Base-by-base conservation (phyloP, 1,284 basidiomycete species). In the Ustilago lituana region DNA sequence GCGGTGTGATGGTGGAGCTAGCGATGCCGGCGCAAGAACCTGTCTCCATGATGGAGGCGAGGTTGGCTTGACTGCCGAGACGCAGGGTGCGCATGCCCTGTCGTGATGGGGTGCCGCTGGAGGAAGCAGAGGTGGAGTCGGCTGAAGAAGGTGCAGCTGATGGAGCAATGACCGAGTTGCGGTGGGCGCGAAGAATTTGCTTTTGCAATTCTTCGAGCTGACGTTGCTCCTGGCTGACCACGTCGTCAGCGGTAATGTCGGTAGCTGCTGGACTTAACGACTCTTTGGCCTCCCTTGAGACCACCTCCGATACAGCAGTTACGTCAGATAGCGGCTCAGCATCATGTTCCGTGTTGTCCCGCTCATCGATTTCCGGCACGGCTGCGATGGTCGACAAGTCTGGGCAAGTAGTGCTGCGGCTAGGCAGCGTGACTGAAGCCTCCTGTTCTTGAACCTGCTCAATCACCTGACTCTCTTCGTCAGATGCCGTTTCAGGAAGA, bases 11-110 rank as follows among this genome's bases (percentile, higher is more conserved):
- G 44, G 39, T 31, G 20, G 59, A 12, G n/a, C 32, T 19, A 15
- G 54, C 15, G 19, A n/a, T 33, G 40, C 33, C 19, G 9, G 54
- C 29, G n/a, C n/a, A n/a, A 10, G 62, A 43, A 14, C 15, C 38
- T 6, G 66, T 31, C 19, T 69, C 64, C 50, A 64, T 62, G 40
- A 68, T 57, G 5, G 65, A 58, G 8, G 53, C 49, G 14, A 73
- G 61, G 12, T 62, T 61, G 10, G 59, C 62, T 31, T 66, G 58
- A 44, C 68, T 73, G 23, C 71, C 74, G 14, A 78, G 60, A n/a
- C 76, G 71, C 10, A 78, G 65, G 3, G 73, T 68, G 33, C 74
- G 70, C 74, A 78, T 78, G n/a, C 76, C 76, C 11, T 63, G 66
- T 19, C 66, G 57, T 11, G 64, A 61, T 4, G 49, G 20, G n/a